A percentile compares a stretch with the other conserved stretches of the same genome.
Conservation (phyloP, 306 rosid species). For the Prunus dulcis region DNA sequence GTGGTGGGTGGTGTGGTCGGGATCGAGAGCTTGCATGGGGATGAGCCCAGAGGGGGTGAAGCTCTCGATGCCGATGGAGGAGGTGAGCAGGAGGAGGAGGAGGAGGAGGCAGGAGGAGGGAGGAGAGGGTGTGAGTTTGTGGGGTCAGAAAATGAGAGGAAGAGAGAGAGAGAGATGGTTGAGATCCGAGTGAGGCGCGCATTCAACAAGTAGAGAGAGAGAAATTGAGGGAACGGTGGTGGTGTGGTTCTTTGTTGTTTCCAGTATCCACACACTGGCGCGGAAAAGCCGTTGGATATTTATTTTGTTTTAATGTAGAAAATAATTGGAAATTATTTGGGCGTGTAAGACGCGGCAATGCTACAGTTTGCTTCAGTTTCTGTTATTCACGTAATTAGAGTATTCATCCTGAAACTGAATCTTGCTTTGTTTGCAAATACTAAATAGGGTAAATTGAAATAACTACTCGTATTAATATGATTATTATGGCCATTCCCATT, state of each 20-base stretch:
- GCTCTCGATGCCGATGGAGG: conserved; percentile 35
- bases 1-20: background rate
- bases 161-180: background rate
- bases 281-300: background rate
- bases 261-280: background rate
- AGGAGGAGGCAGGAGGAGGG: too few species aligned
- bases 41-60: background rate
- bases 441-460: too few species aligned
- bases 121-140: background rate
- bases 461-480: too few species aligned
- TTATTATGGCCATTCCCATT: too few species aligned
- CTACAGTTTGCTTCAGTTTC: background rate
- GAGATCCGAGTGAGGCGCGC: conserved; percentile 10
- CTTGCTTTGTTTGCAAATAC: too few species aligned
- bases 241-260: background rate
- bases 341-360: background rate
- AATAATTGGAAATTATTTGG: background rate
- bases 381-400: too few species aligned
- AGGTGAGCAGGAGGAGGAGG: background rate
- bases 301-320: background rate
- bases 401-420: too few species aligned
- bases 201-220: background rate
- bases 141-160: background rate
- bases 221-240: background rate
- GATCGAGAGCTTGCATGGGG: conserved; percentile 35